These are phyloP conservation scores for Plasmopara halstedii DNA, from an alignment of 352 stramenopile species.

Conservation along the genomic window DNA sequence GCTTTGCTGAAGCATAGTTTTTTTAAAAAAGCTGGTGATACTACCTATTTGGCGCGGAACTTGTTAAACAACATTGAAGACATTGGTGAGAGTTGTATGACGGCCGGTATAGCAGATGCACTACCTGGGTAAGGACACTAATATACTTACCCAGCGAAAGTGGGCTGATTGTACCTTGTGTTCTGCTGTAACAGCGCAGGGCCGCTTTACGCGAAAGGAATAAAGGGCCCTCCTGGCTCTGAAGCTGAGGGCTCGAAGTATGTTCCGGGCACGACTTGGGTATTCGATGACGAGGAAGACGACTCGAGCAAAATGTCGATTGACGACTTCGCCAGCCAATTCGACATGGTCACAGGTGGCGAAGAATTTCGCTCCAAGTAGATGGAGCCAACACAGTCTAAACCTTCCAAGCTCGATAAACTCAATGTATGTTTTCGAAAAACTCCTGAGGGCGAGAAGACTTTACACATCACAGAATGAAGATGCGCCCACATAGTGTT, in stretches of 20 bases:
- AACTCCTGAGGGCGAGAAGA: conserved; percentile 7
- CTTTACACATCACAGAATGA: conserved; percentile 12
- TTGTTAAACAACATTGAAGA: conserved; percentile 77
- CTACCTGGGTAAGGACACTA: conserved; percentile 52
- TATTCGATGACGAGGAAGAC: conserved; percentile 83
- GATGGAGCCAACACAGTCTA: conserved; percentile 3
- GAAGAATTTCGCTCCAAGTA: conserved; percentile 84
- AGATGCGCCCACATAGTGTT: conserved; percentile 8
- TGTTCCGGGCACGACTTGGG: conserved; percentile 83
- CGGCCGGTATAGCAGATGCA: conserved; percentile 66
- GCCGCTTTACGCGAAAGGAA: conserved; percentile 76
- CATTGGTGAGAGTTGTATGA: conserved; percentile 86
- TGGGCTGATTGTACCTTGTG: not conserved
- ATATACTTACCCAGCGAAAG: not conserved
- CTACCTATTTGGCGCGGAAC: conserved; percentile 50
- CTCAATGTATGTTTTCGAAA: conserved; percentile 8
- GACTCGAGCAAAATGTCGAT: conserved; percentile 69
- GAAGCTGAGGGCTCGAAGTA: conserved; percentile 72
- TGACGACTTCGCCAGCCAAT: conserved; percentile 84
- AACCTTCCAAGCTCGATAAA: conserved; percentile 5
- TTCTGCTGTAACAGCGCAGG: conserved; percentile 38
- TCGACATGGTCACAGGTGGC: conserved; percentile 78
- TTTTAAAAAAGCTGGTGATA: conserved; percentile 83
- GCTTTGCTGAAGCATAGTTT: conserved; percentile 85
- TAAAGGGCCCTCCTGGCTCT: conserved; percentile 50